Conservation (phyloP, 257 asterid species). For the Misopates orontium region DNA sequence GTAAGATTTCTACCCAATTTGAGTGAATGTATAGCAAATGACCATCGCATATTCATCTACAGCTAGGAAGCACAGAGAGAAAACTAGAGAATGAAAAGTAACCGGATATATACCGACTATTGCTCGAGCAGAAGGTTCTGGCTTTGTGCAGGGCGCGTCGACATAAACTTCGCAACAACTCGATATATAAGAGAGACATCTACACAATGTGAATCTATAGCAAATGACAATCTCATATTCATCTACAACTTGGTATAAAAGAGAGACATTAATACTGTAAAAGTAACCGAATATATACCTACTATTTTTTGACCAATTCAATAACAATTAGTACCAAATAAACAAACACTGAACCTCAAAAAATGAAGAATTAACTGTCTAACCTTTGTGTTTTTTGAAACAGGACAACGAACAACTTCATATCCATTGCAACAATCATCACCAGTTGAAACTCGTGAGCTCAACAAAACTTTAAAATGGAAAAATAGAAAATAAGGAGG, state of each 20-base stretch:
- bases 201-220: no score
- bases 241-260: no score
- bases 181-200: no score
- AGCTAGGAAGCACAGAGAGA: no score
- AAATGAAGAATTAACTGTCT: neutral
- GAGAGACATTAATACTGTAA: neutral
- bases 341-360: constrained; percentile 1
- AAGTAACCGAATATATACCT: constrained; percentile 30
- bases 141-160: no score
- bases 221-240: no score
- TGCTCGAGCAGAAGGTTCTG: no score
- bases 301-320: constrained; percentile 29
- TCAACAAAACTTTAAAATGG: neutral
- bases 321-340: constrained; percentile 1
- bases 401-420: constrained; percentile 71
- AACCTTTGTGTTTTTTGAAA: constrained; percentile 90
- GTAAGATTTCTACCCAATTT: no score
- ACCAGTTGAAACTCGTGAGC: neutral
- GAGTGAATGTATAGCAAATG: no score
- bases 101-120: constrained; percentile 10
- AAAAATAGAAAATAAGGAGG: neutral
- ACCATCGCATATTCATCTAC: no score
- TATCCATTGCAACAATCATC: constrained; percentile 28
- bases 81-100: neutral
- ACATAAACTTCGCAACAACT: no score